A percentile compares a stretch with the other conserved stretches of the same genome.
Evolutionary conservation across 2,329 filamentous ascomycete genomes (phyloP).

Genomic region (Penicillium corylophilum): DNA sequence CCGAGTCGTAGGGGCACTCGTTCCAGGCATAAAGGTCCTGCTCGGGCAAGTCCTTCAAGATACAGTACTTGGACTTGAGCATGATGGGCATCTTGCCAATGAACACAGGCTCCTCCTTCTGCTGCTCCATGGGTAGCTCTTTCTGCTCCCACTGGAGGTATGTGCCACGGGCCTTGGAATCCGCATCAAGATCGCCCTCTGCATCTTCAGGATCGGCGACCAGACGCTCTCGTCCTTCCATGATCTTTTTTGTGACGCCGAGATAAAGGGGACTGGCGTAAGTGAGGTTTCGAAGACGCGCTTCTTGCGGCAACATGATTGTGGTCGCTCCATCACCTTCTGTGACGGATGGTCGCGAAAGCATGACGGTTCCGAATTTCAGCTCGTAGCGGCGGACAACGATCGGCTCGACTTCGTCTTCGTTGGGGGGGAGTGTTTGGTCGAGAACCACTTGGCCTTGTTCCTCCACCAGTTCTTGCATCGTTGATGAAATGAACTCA

Average conservation of each 20-base stretch:
- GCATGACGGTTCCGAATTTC: slow-evolving; percentile 85
- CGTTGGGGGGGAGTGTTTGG: slow-evolving; percentile 76
- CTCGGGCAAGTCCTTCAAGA: slow-evolving; percentile 78
- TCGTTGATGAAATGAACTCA: slow-evolving; percentile 90
- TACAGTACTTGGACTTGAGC: slow-evolving; percentile 96
- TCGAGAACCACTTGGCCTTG: slow-evolving; percentile 91
- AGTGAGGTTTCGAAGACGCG: slow-evolving; percentile 89
- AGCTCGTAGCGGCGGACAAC: slow-evolving; percentile 91
- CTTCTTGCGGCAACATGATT: slow-evolving; percentile 88
- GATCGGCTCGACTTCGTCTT: slow-evolving; percentile 71
- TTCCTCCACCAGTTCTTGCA: slow-evolving; percentile 92
- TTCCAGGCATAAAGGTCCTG: slow-evolving; percentile 87
- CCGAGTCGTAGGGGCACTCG: slow-evolving; percentile 97
- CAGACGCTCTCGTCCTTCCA: slow-evolving; percentile 74
- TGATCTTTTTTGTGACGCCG: slow-evolving; percentile 80
- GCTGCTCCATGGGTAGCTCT: slow-evolving; percentile 47
- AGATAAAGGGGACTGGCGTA: slow-evolving; percentile 92
- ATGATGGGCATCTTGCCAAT: slow-evolving; percentile 96
- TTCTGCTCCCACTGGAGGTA: slow-evolving; percentile 51
- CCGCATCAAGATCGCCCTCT: slow-evolving; percentile 53
- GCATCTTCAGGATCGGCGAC: slow-evolving; percentile 66
- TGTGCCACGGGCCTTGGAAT: slow-evolving; percentile 46
- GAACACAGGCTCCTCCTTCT: slow-evolving; percentile 73
- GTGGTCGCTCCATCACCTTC: slow-evolving; percentile 88
- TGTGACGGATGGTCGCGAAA: slow-evolving; percentile 85